These are phyloP conservation scores for Pythium aristosporum DNA, from an alignment of 352 stramenopile species.

Conservation along the genomic window DNA sequence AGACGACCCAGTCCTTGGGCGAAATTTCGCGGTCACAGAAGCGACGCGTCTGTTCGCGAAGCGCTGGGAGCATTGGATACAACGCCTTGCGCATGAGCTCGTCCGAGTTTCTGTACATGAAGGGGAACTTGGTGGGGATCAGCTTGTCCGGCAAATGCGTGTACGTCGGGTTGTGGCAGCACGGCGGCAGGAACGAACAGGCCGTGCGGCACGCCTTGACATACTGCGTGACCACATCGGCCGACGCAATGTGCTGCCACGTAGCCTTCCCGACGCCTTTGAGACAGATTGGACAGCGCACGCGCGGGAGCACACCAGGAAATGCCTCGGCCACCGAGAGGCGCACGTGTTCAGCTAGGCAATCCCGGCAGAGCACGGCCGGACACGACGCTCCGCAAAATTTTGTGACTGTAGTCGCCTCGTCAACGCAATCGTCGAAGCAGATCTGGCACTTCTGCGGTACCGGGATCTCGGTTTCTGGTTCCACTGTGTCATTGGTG, in stretches of 20 bases:
- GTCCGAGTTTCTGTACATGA: no score
- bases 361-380: slow-evolving; percentile 20
- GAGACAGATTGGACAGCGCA: slow-evolving; percentile 31
- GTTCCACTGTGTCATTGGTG: background rate
- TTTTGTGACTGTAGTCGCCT: background rate
- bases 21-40: slow-evolving; percentile 21
- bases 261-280: slow-evolving; percentile 22
- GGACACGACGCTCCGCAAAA: slow-evolving; percentile 23
- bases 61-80: slow-evolving; percentile 4
- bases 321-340: slow-evolving; percentile 11
- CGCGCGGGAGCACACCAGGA: slow-evolving; percentile 21
- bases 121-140: no score
- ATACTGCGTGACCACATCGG: slow-evolving; percentile 8
- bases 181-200: slow-evolving; percentile 27
- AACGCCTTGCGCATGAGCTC: background rate
- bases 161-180: slow-evolving; percentile 28
- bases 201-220: slow-evolving; percentile 11
- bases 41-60: slow-evolving; percentile 1
- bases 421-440: slow-evolving; percentile 15
- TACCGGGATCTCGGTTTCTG: background rate
- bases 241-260: slow-evolving; percentile 8
- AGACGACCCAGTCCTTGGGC: slow-evolving; percentile 11
- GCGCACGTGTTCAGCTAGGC: slow-evolving; percentile 21
- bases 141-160: slow-evolving; percentile 23
- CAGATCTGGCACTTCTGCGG: slow-evolving; percentile 24